Evolutionary conservation across 2,329 filamentous ascomycete genomes (phyloP), one percentile per base, ranked within the genome.

Genomic region (Chaetoscypha palmicola): DNA sequence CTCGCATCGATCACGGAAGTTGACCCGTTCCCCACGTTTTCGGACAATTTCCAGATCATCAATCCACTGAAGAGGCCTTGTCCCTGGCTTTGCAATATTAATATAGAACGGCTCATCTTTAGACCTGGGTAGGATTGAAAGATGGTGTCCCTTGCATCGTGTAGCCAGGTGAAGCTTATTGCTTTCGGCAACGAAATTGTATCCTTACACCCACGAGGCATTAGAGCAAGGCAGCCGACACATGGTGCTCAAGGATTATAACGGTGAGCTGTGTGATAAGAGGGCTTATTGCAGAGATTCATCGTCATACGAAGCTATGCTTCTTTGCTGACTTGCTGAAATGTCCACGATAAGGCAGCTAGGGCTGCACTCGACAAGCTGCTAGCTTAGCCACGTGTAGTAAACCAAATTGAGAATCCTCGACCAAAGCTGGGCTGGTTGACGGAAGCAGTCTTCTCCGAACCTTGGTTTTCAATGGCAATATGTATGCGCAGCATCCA

Each of bases 181-280:
- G 39, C 33, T 7, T 33, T 21, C 21, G 30, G 39, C 30, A 41
- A 33, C 30, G 39, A 14, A 41, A 26, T 19, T 10, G 3, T 24
- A 41, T 41, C 39, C 39, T 22, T 41, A 24, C 31, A 41, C 14
- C 39, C 39, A 41, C 39, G 39, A 34, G 39, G 30, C n/a, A 31
- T 41, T 10, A 12, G 24, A 26, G 17, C 12, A n/a, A 34, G 24
- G 24, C 24, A 7, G 24, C 7, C 12, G 12, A 28, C 12, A 28
- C 12, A 28, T 28, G 7, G 7, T 28, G 7, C 24, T 7, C 24
- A 28, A 7, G 24, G 24, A 7, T 28, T n/a, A n/a, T n/a, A n/a
- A n/a, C n/a, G n/a, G n/a, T n/a, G n/a, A n/a, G n/a, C n/a, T n/a
- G n/a, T n/a, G n/a, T n/a, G n/a, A n/a, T n/a, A n/a, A n/a, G n/a